These are phyloP conservation scores for Telfairia occidentalis DNA, from an alignment of 331 rosid genomes.

Conservation along the genomic window DNA sequence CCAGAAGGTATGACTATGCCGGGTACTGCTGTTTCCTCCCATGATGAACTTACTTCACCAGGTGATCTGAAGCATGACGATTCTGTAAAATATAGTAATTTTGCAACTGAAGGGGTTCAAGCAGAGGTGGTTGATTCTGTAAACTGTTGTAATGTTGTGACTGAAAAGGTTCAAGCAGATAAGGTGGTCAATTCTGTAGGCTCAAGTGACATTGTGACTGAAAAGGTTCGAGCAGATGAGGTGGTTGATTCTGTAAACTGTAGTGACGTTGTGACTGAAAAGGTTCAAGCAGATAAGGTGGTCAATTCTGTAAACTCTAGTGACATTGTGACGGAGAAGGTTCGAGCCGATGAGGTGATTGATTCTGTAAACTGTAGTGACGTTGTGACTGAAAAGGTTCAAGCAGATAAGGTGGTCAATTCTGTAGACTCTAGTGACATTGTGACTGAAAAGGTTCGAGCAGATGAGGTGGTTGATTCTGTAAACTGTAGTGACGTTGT, in stretches of 20 bases:
- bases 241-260: neutral
- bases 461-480: neutral
- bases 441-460: constrained; percentile 1
- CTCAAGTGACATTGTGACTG: neutral
- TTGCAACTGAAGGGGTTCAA: neutral
- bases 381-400: neutral
- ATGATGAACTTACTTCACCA: constrained; percentile 1
- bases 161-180: neutral
- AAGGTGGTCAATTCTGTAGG: neutral
- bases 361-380: neutral
- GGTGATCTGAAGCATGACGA: constrained; percentile 1
- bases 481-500: neutral
- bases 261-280: too few relatives aligned
- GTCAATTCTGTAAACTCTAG: neutral
- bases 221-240: neutral
- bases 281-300: too few relatives aligned
- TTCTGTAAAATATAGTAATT: neutral
- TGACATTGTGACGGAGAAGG: too few relatives aligned
- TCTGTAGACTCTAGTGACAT: neutral
- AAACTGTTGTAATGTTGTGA: neutral
- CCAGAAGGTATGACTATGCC: neutral
- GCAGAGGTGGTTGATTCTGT: neutral
- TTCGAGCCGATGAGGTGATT: neutral
- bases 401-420: neutral
- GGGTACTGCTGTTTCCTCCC: neutral